A percentile compares a stretch with the other conserved stretches of the same genome.
These are phyloP conservation scores for Chalciporus piperatoides DNA, from an alignment of 1,284 basidiomycete species.

Conservation along the genomic window DNA sequence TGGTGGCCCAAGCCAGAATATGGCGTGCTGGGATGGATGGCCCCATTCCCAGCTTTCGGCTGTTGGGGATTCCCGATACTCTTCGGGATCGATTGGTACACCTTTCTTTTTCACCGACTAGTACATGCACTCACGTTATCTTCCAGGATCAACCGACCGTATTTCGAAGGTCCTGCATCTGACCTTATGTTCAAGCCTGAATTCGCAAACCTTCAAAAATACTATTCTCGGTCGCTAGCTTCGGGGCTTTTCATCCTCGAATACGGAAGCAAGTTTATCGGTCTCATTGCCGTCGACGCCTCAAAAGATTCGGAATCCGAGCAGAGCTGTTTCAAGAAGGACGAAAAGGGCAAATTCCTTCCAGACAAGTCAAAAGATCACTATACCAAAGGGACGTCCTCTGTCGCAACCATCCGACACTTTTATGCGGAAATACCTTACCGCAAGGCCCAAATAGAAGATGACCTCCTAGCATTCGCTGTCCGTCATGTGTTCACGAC, in stretches of 20 bases:
- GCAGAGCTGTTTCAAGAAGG: slow-evolving; percentile 22
- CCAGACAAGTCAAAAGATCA: slow-evolving; percentile 14
- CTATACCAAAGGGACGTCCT: slow-evolving; percentile 37
- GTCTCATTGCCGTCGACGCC: slow-evolving; percentile 69
- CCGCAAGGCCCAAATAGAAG: slow-evolving; percentile 53
- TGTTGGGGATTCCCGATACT: slow-evolving; percentile 61
- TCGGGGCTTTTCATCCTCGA: slow-evolving; percentile 71
- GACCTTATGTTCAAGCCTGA: slow-evolving; percentile 56
- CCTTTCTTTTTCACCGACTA: neutral
- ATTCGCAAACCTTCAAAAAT: slow-evolving; percentile 47
- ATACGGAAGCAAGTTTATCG: slow-evolving; percentile 56
- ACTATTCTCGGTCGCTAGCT: slow-evolving; percentile 58
- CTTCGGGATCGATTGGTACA: slow-evolving; percentile 66
- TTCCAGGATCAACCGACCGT: slow-evolving; percentile 64
- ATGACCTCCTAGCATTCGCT: slow-evolving; percentile 63
- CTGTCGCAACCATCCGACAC: slow-evolving; percentile 67
- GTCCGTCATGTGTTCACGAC: slow-evolving; percentile 53
- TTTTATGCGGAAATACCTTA: slow-evolving; percentile 69
- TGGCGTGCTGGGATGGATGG: slow-evolving; percentile 49
- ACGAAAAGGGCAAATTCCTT: slow-evolving; percentile 16
- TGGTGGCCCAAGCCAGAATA: slow-evolving; percentile 57
- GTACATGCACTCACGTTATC: slow-evolving; percentile 7
- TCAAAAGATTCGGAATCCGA: slow-evolving; percentile 38
- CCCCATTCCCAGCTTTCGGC: slow-evolving; percentile 63
- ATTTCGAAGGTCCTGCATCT: slow-evolving; percentile 56